phyloP scores from a whole-genome alignment of 345 rosid genomes.

The Linum usitatissimum region DNA sequence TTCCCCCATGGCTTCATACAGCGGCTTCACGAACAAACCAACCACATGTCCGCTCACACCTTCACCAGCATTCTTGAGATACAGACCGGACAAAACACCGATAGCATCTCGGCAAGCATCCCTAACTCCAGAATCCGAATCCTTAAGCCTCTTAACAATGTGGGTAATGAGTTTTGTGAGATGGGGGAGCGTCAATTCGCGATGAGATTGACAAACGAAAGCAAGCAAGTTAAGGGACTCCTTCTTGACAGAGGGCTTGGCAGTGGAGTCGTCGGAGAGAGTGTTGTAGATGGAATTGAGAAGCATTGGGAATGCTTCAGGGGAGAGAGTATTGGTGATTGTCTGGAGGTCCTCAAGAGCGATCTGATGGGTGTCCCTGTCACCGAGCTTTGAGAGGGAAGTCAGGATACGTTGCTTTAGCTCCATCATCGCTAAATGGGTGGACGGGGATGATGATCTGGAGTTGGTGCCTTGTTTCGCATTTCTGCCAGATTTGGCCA shows the following conservation, averaged over 20 bases:
- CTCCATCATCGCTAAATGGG: constrained; percentile 92
- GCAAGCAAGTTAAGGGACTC: constrained; percentile 73
- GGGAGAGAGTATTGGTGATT: constrained; percentile 54
- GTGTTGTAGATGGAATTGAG: constrained; percentile 84
- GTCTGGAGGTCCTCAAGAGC: constrained; percentile 87
- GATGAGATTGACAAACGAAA: constrained; percentile 40
- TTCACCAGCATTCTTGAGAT: constrained; percentile 35
- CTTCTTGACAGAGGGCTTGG: constrained; percentile 80
- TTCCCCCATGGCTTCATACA: constrained; percentile 95
- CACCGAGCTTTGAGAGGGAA: constrained; percentile 80
- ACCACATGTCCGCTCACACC: constrained; percentile 26
- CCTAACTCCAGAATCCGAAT: constrained; percentile 81
- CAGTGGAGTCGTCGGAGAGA: constrained; percentile 41
- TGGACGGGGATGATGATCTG: constrained; percentile 51
- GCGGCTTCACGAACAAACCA: constrained; percentile 73
- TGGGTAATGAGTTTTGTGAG: constrained; percentile 59
- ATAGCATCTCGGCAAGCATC: constrained; percentile 89
- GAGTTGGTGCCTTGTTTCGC: constrained; percentile 22
- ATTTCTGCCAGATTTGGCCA: background rate
- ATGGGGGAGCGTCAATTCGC: constrained; percentile 58
- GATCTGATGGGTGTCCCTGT: constrained; percentile 90
- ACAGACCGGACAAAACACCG: constrained; percentile 55
- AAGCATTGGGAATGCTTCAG: constrained; percentile 73
- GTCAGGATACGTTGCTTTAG: constrained; percentile 77
- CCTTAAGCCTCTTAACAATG: constrained; percentile 67